Percentiles rank a stretch among this genome's conserved stretches.
These are phyloP conservation scores for Ilex asprella DNA, from an alignment of 257 asterid genomes.

Conservation along the genomic window DNA sequence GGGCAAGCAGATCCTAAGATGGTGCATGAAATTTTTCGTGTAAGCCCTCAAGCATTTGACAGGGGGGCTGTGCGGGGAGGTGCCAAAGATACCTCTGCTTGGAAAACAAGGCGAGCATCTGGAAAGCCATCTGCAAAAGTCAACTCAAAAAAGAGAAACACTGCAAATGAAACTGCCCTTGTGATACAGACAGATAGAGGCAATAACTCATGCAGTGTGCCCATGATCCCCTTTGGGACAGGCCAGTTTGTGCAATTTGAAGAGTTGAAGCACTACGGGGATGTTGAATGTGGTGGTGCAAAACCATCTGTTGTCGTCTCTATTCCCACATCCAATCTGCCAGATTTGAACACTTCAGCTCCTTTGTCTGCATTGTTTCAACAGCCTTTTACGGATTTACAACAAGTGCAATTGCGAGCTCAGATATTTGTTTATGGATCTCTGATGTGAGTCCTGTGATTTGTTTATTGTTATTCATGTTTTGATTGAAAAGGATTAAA, in stretches of 20 bases:
- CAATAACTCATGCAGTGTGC: slow-evolving; percentile 29
- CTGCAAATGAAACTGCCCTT: slow-evolving; percentile 42
- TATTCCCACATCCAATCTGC: slow-evolving; percentile 55
- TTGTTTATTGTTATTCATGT: slow-evolving; percentile 6
- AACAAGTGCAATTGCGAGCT: slow-evolving; percentile 95
- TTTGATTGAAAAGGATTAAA: neutral
- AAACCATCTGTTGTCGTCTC: slow-evolving; percentile 46
- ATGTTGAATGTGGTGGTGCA: slow-evolving; percentile 21
- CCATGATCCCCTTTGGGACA: slow-evolving; percentile 39
- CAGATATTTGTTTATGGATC: slow-evolving; percentile 98
- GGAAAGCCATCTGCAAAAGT: slow-evolving; percentile 51
- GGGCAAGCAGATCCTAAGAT: slow-evolving; percentile 29
- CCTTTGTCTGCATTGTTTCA: slow-evolving; percentile 51
- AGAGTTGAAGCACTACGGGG: slow-evolving; percentile 15
- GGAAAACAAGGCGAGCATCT: slow-evolving; percentile 68
- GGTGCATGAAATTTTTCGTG: slow-evolving; percentile 44
- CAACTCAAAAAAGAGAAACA: slow-evolving; percentile 53
- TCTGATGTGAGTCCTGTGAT: slow-evolving; percentile 63
- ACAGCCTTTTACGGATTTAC: slow-evolving; percentile 93
- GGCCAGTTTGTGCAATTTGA: slow-evolving; percentile 51
- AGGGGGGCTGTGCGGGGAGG: slow-evolving; percentile 32
- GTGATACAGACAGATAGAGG: slow-evolving; percentile 43
- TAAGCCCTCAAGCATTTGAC: slow-evolving; percentile 34
- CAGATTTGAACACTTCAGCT: slow-evolving; percentile 76
- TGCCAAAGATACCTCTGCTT: slow-evolving; percentile 42